Conservation (phyloP, 805 yeast genomes). For the Saturnispora zaruensis region DNA sequence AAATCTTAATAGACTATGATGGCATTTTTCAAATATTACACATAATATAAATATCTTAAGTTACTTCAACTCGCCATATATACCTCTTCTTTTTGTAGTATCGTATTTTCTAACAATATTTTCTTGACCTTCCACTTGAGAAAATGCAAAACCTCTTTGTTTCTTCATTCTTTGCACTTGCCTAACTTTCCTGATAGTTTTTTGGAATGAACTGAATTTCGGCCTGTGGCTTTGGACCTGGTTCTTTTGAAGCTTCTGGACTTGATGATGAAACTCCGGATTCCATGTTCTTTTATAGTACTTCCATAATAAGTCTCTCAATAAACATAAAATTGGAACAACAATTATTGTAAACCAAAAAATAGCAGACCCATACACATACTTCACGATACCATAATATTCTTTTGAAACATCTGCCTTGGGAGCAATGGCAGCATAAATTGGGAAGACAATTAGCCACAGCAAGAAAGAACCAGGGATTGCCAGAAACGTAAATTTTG, state of each 20-base stretch:
- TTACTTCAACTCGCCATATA: slow-evolving; percentile 27
- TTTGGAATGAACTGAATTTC: slow-evolving; percentile 93
- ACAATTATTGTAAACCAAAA: slow-evolving; percentile 82
- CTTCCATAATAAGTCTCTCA: slow-evolving; percentile 91
- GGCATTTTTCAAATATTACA: not conserved
- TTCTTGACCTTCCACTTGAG: slow-evolving; percentile 93
- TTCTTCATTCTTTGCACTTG: slow-evolving; percentile 97
- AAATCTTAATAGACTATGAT: not conserved
- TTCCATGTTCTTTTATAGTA: slow-evolving; percentile 84
- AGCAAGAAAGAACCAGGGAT: slow-evolving; percentile 87
- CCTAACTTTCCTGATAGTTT: slow-evolving; percentile 92
- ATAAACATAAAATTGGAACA: slow-evolving; percentile 65
- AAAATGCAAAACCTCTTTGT: slow-evolving; percentile 97
- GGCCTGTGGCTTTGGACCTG: slow-evolving; percentile 92
- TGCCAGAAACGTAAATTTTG: slow-evolving; percentile 82
- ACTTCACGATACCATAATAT: slow-evolving; percentile 68
- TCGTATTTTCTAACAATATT: slow-evolving; percentile 88
- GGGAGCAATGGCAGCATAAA: slow-evolving; percentile 82
- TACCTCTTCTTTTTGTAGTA: slow-evolving; percentile 61
- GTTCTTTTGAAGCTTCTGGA: slow-evolving; percentile 93
- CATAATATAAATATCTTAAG: not conserved
- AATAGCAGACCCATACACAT: slow-evolving; percentile 64
- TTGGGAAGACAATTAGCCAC: slow-evolving; percentile 83
- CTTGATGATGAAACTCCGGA: slow-evolving; percentile 90
- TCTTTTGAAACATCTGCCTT: slow-evolving; percentile 72